phyloP scores from a whole-genome alignment of 495 filamentous ascomycete species.

The Evansstolkia leycettana region DNA sequence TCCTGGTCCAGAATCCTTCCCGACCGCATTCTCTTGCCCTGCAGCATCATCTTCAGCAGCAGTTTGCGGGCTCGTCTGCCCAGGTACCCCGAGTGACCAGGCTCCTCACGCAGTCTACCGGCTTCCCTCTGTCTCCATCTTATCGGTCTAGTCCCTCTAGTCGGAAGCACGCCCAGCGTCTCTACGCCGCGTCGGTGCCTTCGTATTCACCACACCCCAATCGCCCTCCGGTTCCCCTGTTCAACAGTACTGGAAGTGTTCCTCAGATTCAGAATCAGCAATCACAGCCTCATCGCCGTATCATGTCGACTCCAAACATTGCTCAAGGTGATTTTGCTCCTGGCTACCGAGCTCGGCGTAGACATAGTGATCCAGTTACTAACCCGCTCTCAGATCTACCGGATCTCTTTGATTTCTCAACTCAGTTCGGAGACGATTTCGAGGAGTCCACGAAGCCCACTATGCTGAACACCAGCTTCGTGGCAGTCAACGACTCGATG shows the following conservation, averaged over 20 bases:
- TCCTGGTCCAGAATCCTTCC: slow-evolving; percentile 21
- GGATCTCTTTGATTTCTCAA: slow-evolving; percentile 24
- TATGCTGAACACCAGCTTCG: slow-evolving; percentile 16
- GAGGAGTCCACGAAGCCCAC: slow-evolving; percentile 8
- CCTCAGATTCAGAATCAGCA: slow-evolving; percentile 15
- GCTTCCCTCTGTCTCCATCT: slow-evolving; percentile 27
- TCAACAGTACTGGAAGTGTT: slow-evolving; percentile 23
- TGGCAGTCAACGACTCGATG: slow-evolving; percentile 20
- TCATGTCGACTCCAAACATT: slow-evolving; percentile 32
- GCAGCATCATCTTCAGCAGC: slow-evolving; percentile 25
- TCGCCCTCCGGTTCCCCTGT: slow-evolving; percentile 43
- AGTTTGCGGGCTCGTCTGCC: slow-evolving; percentile 22
- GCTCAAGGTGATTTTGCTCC: slow-evolving; percentile 13
- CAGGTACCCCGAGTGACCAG: slow-evolving; percentile 26
- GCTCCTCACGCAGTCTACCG: slow-evolving; percentile 23
- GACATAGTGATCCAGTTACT: slow-evolving; percentile 1
- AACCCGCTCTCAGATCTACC: slow-evolving; percentile 1
- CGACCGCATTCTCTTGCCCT: slow-evolving; percentile 23
- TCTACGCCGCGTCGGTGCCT: slow-evolving; percentile 22
- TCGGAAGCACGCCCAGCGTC: slow-evolving; percentile 21
- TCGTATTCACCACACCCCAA: slow-evolving; percentile 22
- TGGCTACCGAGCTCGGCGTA: not conserved
- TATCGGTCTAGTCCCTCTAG: slow-evolving; percentile 30
- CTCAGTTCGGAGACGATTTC: slow-evolving; percentile 14
- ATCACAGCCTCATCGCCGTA: slow-evolving; percentile 12